Conservation (phyloP, 805 yeast species). For the Saccharomyces mikatae region DNA sequence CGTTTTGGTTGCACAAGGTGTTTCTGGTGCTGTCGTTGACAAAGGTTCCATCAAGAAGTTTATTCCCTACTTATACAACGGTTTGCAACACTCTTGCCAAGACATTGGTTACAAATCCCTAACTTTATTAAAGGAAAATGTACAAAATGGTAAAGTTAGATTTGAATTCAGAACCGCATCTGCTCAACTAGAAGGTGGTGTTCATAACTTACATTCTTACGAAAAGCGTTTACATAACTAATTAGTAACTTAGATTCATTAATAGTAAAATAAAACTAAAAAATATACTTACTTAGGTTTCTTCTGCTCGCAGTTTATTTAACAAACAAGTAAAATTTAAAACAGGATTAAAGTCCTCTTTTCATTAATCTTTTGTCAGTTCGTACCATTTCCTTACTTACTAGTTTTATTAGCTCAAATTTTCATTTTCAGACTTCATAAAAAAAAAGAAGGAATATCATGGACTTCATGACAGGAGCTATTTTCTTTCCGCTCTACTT, state of each 20-base stretch:
- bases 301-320: neutral
- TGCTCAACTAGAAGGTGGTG: conserved; percentile 98
- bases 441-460: neutral
- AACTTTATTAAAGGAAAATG: conserved; percentile 52
- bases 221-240: conserved; percentile 95
- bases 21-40: conserved; percentile 92
- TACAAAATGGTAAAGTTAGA: conserved; percentile 64
- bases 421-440: neutral
- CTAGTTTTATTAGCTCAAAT: neutral
- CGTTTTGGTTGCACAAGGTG: conserved; percentile 98
- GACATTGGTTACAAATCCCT: conserved; percentile 84
- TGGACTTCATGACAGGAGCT: neutral
- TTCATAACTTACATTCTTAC: conserved; percentile 89
- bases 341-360: neutral
- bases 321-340: neutral
- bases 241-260: conserved; percentile 4
- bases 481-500: conserved; percentile 12
- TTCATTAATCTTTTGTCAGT: neutral
- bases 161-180: conserved; percentile 97
- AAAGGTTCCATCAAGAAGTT: conserved; percentile 92
- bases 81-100: conserved; percentile 97
- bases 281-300: neutral
- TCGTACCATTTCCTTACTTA: neutral
- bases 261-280: neutral
- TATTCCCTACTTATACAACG: conserved; percentile 87